Conservation (phyloP, 441 rosid genomes). For the Populus hybrid region DNA sequence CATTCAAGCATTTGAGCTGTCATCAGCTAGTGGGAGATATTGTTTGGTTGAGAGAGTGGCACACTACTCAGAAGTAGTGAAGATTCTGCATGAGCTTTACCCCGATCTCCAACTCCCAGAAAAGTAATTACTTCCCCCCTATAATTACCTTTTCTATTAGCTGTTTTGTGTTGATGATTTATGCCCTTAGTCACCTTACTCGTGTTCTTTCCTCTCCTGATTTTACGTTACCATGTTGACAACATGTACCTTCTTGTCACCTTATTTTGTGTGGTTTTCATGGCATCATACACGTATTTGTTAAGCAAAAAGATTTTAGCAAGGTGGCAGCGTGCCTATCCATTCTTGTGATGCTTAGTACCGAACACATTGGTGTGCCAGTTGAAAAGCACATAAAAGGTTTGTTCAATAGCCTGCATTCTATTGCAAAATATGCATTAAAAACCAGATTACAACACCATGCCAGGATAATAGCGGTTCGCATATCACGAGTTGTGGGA, state of each 20-base stretch:
- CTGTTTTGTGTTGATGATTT: neutral
- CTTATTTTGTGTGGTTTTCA: neutral
- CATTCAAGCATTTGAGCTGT: conserved; percentile 69
- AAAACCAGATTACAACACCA: neutral
- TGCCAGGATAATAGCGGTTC: neutral
- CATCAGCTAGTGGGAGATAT: conserved; percentile 79
- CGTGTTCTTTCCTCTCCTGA: neutral
- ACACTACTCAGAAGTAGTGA: conserved; percentile 64
- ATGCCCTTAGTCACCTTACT: neutral
- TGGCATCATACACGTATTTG: neutral
- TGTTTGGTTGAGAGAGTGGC: conserved; percentile 68
- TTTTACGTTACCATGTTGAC: neutral
- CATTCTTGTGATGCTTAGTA: too few relatives aligned
- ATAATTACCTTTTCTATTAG: neutral
- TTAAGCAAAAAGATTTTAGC: neutral
- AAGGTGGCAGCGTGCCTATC: neutral
- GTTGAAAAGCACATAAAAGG: too few relatives aligned
- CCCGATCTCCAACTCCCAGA: conserved; percentile 66
- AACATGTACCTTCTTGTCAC: neutral
- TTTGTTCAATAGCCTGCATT: neutral
- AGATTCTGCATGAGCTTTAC: conserved; percentile 48
- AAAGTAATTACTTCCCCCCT: conserved; percentile 34
- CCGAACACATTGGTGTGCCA: too few relatives aligned
- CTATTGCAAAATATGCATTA: neutral
- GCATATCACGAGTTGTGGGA: neutral